A percentile compares a stretch with the other conserved stretches of the same genome.
phyloP scores from a whole-genome alignment of 2,329 filamentous ascomycete genomes.

The Clarireedia sp. region DNA sequence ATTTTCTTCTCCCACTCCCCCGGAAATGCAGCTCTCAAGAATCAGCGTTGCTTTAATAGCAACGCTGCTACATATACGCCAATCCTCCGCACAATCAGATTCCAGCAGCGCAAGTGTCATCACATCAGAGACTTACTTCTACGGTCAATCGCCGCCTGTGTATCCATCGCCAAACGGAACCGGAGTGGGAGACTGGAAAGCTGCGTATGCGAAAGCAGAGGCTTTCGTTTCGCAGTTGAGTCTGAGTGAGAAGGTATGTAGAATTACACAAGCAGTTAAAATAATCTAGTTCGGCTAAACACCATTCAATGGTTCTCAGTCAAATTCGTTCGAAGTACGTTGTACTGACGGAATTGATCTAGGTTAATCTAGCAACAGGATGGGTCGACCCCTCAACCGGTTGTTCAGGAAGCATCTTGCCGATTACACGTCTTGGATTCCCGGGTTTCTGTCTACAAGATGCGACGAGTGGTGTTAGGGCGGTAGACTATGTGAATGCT shows the following conservation, averaged over 20 bases:
- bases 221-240: slow-evolving; percentile 50
- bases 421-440: slow-evolving; percentile 48
- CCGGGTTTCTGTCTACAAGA: slow-evolving; percentile 60
- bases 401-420: slow-evolving; percentile 32
- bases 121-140: slow-evolving; percentile 30
- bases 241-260: slow-evolving; percentile 22
- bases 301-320: too few relatives aligned
- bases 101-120: slow-evolving; percentile 11
- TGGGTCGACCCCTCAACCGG: slow-evolving; percentile 39
- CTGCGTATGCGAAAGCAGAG: slow-evolving; percentile 62
- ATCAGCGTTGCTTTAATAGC: too few relatives aligned
- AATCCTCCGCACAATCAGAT: too few relatives aligned
- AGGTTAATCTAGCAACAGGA: background rate
- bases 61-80: too few relatives aligned
- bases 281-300: too few relatives aligned
- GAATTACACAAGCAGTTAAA: slow-evolving; percentile 32
- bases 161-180: slow-evolving; percentile 23
- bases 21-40: too few relatives aligned
- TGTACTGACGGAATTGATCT: too few relatives aligned
- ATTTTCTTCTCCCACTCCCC: too few relatives aligned
- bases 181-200: slow-evolving; percentile 43
- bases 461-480: slow-evolving; percentile 58
- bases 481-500: slow-evolving; percentile 42
- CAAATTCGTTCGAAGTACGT: too few relatives aligned
- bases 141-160: slow-evolving; percentile 33